phyloP scores from a whole-genome alignment of 2,329 filamentous ascomycete species.

The Alternaria arborescens region DNA sequence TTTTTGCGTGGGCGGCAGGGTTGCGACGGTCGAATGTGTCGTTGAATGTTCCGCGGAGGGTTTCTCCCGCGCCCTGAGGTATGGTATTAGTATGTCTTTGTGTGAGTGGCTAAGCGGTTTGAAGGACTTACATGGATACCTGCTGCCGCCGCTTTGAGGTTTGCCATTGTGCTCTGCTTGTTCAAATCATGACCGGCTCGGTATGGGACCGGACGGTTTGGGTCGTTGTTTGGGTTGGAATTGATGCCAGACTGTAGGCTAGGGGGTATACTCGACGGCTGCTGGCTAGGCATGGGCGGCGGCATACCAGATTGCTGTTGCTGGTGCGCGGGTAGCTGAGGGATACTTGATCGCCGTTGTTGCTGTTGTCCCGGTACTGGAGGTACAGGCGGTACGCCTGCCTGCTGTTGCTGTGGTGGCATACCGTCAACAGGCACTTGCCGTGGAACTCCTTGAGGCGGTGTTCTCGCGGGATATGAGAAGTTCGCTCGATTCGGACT shows the following conservation, averaged over 20 bases:
- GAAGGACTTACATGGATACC: constrained; percentile 47
- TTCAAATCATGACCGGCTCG: constrained; percentile 33
- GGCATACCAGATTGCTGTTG: constrained; percentile 26
- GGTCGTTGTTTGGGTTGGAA: constrained; percentile 18
- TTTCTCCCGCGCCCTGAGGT: constrained; percentile 45
- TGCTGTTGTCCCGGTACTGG: constrained; percentile 10
- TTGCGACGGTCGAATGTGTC: constrained; percentile 44
- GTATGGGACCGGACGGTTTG: constrained; percentile 33
- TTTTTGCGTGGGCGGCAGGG: constrained; percentile 41
- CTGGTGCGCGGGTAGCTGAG: constrained; percentile 7
- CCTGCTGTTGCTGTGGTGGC: constrained; percentile 18
- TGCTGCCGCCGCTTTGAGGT: constrained; percentile 45
- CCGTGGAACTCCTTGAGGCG: constrained; percentile 43
- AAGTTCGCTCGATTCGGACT: constrained; percentile 46
- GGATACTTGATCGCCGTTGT: constrained; percentile 2
- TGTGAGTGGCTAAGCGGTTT: not conserved
- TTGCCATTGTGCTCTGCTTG: constrained; percentile 43
- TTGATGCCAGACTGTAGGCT: constrained; percentile 13
- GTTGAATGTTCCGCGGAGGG: constrained; percentile 48
- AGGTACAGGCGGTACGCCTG: constrained; percentile 8
- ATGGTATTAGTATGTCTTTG: constrained; percentile 9
- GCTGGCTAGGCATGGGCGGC: constrained; percentile 15
- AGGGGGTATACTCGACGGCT: constrained; percentile 3
- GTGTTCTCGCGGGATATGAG: constrained; percentile 46
- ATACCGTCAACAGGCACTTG: constrained; percentile 28